Base-by-base conservation (phyloP, 371 early-diverging fungal species). In the Choanephora cucurbitarum region DNA sequence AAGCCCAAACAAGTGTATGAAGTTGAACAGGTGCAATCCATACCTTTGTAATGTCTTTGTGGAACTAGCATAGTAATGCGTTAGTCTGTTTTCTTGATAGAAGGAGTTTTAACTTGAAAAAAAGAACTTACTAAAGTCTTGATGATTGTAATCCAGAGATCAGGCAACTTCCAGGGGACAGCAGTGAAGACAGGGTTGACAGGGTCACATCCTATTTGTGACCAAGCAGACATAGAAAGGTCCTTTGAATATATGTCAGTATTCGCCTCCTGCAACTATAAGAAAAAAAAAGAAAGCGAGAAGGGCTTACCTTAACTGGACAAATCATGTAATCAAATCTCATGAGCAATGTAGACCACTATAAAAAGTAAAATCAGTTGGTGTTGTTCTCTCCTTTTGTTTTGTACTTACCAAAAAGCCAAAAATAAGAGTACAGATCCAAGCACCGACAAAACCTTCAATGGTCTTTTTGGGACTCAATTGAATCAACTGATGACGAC, bases 381-480 rank as follows among this genome's bases (percentile, higher is more conserved):
- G n/a, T 28, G 13, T 17, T 23, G 5, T n/a, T 48, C 24, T 17
- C 1, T 37, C 6, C n/a, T 13, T n/a, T n/a, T 3, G 22, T 21
- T 21, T 5, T 43, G 11, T 24, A 48, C 81, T 58, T 67, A 92
- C 86, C 56, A 93, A 55, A 55, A 94, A 88, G 3, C 93, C 98
- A 72, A 95, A 91, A 23, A 93, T 59, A 53, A 92, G 66, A 0
- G 99, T 99, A 60, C 85, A 82, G 42, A 99, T 54, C 55, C 93
- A 87, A 18, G 91, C 99, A 44, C 99, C 99, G 45, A 98, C 81
- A 66, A 98, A 99, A 4, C 99, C 99, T 73, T 99, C 99, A 70
- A 96, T 92, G 7, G 99, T 99, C 85, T 99, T 99, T 70, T 99
- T 99, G 18, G 99, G 99, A 65, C 93, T 92, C 18, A 99, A 76